Conservation (phyloP, 495 filamentous ascomycete genomes). For the Glarea lozoyensis region DNA sequence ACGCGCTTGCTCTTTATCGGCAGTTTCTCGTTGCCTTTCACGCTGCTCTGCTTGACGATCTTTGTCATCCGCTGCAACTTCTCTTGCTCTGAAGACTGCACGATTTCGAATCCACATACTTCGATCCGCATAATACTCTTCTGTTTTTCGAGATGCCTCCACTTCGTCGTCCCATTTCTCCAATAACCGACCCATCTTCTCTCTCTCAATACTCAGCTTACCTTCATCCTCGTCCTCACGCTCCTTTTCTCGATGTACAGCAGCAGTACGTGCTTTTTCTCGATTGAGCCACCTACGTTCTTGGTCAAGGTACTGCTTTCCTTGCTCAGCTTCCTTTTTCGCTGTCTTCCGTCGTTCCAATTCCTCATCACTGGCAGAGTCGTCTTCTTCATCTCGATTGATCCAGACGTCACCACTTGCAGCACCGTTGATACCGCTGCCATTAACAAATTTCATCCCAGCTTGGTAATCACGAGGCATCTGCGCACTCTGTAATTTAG, state of each 20-base stretch:
- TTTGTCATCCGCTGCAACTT: slow-evolving; percentile 66
- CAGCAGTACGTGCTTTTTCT: slow-evolving; percentile 73
- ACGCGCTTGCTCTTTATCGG: slow-evolving; percentile 67
- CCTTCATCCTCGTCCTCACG: slow-evolving; percentile 65
- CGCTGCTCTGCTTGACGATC: slow-evolving; percentile 72
- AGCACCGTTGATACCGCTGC: slow-evolving; percentile 56
- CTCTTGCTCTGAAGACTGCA: slow-evolving; percentile 58
- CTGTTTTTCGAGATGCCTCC: slow-evolving; percentile 60
- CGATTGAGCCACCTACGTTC: slow-evolving; percentile 86
- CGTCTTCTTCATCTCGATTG: slow-evolving; percentile 75
- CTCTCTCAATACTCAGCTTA: slow-evolving; percentile 47
- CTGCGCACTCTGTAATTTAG: slow-evolving; percentile 51
- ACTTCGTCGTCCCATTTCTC: slow-evolving; percentile 82
- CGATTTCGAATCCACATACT: slow-evolving; percentile 80
- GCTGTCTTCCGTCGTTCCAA: slow-evolving; percentile 63
- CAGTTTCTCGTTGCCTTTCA: slow-evolving; percentile 58
- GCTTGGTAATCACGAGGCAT: slow-evolving; percentile 73
- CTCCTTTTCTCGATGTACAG: slow-evolving; percentile 71
- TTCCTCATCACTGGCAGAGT: slow-evolving; percentile 81
- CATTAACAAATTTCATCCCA: slow-evolving; percentile 82
- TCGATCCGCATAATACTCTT: slow-evolving; percentile 81
- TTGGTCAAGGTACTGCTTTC: slow-evolving; percentile 77
- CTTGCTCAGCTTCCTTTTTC: slow-evolving; percentile 63
- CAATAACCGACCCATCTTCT: slow-evolving; percentile 60
- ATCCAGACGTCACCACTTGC: slow-evolving; percentile 34